Evolutionary conservation across 192 early-diverging fungal species (phyloP), one percentile per base, ranked within the genome.

Genomic region (Coemansia guatemalensis): DNA sequence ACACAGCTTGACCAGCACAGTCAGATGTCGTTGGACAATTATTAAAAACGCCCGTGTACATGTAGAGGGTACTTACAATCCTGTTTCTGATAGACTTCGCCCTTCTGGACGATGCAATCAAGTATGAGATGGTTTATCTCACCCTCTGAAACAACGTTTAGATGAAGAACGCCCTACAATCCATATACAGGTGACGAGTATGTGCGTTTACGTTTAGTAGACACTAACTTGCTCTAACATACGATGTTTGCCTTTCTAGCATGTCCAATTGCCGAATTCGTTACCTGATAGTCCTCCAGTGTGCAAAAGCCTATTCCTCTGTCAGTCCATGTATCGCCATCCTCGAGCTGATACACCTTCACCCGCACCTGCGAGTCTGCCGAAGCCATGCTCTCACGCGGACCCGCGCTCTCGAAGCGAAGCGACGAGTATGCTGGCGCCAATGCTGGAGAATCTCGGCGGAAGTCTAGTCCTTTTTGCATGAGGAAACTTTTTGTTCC

Each of bases 251-350:
- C 11, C 3, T 12, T 8, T 39, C 35, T 39, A 8, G 9, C 6
- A 39, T 11, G 9, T 8, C 35, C 35, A 39, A 39, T 9, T 39
- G 35, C 35, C 35, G 6, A 41, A n/a, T 18, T 49, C 29, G 75
- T 72, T 77, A 88, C 86, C 85, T 84, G 78, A 67, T 85, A 88
- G 72, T 83, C 85, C 32, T 85, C 83, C 70, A 81, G 86, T 32
- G 85, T 83, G 60, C 91, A 92, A 60, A 86, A 85, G 14, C 95
- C 95, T 5, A 91, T 95, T 33, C 95, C 95, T 62, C 85, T 85
- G 79, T 94, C 93, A 53, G 83, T 81, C 95, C 95, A 97, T 27
- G 84, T 78, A 18, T 83, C 85, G 22, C 84, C 86, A 21, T 78
- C 60, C 41, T 85, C 86, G 33, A 94, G 83, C 59, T 87, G 87